Percentiles rank a stretch among this genome's conserved stretches.
phyloP scores from a whole-genome alignment of 352 stramenopile species.

The Pythium aquatile region DNA sequence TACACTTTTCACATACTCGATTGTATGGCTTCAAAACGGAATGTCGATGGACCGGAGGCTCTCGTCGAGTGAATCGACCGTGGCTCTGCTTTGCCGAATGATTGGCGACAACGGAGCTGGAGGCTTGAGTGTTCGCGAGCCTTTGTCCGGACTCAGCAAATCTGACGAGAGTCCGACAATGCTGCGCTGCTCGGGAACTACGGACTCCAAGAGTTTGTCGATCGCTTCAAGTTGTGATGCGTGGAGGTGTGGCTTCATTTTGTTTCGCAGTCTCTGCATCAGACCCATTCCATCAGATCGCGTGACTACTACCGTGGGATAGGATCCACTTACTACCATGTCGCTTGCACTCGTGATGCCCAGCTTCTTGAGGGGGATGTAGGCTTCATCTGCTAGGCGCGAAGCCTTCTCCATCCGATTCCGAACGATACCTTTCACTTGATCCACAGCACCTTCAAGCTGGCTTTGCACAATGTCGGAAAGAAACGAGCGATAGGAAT shows the following conservation, averaged over 20 bases:
- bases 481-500: constrained; percentile 18
- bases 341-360: constrained; percentile 1
- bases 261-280: neutral
- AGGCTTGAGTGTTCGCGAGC: neutral
- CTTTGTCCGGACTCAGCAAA: neutral
- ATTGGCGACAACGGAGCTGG: constrained; percentile 12
- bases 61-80: constrained; percentile 7
- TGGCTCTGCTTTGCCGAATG: constrained; percentile 10
- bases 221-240: neutral
- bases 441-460: too few species aligned
- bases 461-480: constrained; percentile 8
- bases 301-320: too few species aligned
- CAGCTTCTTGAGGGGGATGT: neutral
- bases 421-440: constrained; percentile 15
- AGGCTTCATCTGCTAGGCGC: neutral
- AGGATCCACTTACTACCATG: constrained; percentile 8
- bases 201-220: neutral
- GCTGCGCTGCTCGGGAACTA: neutral
- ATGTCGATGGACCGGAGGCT: constrained; percentile 19
- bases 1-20: neutral
- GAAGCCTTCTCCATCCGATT: constrained; percentile 13
- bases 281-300: neutral
- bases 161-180: neutral
- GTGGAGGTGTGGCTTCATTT: constrained; percentile 5
- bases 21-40: constrained; percentile 17